Percentiles rank a stretch among this genome's conserved stretches.
phyloP scores from a whole-genome alignment of 2,329 filamentous ascomycete genomes.

The Beauveria caledonica region DNA sequence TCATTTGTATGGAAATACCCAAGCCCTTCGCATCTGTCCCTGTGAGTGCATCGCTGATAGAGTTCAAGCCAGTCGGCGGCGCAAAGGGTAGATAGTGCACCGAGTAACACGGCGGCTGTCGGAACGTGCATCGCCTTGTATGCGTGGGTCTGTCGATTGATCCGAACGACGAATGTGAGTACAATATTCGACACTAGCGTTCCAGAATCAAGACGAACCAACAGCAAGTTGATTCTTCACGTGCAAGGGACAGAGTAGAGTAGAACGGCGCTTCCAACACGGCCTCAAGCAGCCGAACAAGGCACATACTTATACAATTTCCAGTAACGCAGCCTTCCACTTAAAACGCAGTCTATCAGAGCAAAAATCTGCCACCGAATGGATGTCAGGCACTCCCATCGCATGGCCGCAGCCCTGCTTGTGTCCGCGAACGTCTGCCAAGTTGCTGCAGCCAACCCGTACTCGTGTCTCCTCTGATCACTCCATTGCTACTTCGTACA shows the following conservation, averaged over 20 bases:
- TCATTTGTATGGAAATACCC: constrained; percentile 20
- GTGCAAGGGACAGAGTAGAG: not conserved
- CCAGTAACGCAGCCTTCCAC: too few relatives aligned
- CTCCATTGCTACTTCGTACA: not conserved
- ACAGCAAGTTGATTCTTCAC: not conserved
- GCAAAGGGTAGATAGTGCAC: not conserved
- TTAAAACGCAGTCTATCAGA: not conserved
- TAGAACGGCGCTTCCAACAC: not conserved
- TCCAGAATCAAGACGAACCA: not conserved
- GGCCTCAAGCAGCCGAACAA: not conserved
- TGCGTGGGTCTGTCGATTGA: not conserved
- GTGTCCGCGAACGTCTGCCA: not conserved
- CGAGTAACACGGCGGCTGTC: not conserved
- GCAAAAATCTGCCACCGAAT: not conserved
- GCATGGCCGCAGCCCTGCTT: not conserved
- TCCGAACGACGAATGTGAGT: not conserved
- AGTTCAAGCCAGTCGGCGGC: not conserved
- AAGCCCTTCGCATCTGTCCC: constrained; percentile 1
- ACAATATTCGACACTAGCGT: not conserved
- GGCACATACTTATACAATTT: not conserved
- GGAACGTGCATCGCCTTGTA: not conserved
- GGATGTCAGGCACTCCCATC: not conserved
- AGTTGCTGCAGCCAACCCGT: not conserved
- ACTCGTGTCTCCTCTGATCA: not conserved
- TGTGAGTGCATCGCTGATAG: not conserved